phyloP scores from a whole-genome alignment of 2,329 filamentous ascomycete species.

The Aspergillus jensenii region DNA sequence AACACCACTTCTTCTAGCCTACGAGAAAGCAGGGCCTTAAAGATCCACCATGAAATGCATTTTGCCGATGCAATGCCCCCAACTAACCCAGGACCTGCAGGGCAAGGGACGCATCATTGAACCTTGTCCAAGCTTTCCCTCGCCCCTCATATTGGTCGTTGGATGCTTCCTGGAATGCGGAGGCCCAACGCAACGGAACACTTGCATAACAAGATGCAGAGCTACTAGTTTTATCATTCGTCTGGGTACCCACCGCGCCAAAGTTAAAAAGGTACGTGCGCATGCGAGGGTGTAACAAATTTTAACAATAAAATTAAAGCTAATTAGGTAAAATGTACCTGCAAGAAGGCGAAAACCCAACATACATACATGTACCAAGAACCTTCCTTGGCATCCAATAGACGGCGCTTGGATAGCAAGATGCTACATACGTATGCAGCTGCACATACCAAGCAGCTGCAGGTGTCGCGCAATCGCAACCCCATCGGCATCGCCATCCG shows the following conservation, averaged over 20 bases:
- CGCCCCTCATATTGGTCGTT: not conserved
- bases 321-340: not conserved
- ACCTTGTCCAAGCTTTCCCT: conserved; percentile 1
- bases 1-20: not conserved
- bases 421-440: not conserved
- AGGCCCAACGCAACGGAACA: not conserved
- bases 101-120: conserved; percentile 3
- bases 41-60: conserved; percentile 2
- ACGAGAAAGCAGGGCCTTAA: not conserved
- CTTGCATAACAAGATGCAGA: not conserved
- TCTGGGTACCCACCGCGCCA: not conserved
- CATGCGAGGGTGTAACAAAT: not conserved
- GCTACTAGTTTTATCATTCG: conserved; percentile 4
- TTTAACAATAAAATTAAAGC: not conserved
- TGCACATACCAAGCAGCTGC: not conserved
- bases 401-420: not conserved
- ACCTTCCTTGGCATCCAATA: not conserved
- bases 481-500: too few species aligned
- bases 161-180: conserved; percentile 7
- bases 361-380: too few species aligned
- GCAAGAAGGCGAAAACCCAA: not conserved
- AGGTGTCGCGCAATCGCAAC: conserved; percentile 5
- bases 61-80: not conserved
- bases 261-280: not conserved
- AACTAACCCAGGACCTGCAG: not conserved